Percentiles rank a stretch among this genome's conserved stretches.
These are phyloP conservation scores for Escallonia rubra DNA, from an alignment of 129 eudicot genomes.

Conservation along the genomic window DNA sequence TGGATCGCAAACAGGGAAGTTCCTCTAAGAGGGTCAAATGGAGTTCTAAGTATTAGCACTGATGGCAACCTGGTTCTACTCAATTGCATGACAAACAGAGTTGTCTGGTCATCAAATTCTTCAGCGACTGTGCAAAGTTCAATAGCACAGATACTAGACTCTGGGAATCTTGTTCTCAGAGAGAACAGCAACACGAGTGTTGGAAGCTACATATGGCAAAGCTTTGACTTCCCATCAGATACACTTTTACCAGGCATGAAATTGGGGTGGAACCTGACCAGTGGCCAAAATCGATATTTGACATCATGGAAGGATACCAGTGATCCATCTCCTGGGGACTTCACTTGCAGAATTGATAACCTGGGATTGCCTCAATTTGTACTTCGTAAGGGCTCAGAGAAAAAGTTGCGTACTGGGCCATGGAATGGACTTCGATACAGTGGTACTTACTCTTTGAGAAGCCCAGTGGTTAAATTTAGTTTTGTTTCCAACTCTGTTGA, in stretches of 20 bases:
- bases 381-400: background rate
- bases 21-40: background rate
- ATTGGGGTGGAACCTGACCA: background rate
- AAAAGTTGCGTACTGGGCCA: background rate
- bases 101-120: slow-evolving; percentile 11
- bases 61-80: background rate
- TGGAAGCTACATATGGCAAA: slow-evolving; percentile 10
- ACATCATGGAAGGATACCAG: slow-evolving; percentile 13
- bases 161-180: slow-evolving; percentile 17
- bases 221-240: slow-evolving; percentile 20
- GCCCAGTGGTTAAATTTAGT: too few species aligned
- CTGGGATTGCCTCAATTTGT: background rate
- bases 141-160: slow-evolving; percentile 6
- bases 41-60: background rate
- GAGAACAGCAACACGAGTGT: background rate
- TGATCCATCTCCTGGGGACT: slow-evolving; percentile 19
- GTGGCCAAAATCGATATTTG: background rate
- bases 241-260: slow-evolving; percentile 14
- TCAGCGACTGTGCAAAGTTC: background rate
- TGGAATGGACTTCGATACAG: slow-evolving; percentile 14
- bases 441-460: background rate
- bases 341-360: background rate
- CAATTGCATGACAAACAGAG: background rate
- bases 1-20: slow-evolving; percentile 17
- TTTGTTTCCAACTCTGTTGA: background rate